phyloP scores from a whole-genome alignment of 108 stramenopile genomes.

The Skeletonema grethae region DNA sequence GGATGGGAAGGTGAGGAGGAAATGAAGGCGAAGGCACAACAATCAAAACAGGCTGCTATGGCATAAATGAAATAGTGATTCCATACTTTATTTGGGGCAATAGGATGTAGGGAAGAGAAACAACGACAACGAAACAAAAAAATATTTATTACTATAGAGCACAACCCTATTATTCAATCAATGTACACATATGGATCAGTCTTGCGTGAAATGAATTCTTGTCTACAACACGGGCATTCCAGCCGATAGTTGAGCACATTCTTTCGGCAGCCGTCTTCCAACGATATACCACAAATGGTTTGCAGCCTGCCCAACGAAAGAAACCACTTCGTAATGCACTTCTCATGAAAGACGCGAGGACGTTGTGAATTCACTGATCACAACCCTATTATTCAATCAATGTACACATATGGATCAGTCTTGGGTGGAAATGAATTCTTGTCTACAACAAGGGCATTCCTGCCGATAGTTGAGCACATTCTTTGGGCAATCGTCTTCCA shows the following conservation, averaged over 20 bases:
- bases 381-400: too few relatives aligned
- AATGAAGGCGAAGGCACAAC: slow-evolving; percentile 55
- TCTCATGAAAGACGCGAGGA: background rate
- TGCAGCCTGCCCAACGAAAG: background rate
- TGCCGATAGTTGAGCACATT: background rate
- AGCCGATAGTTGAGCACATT: background rate
- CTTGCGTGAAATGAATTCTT: background rate
- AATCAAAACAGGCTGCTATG: slow-evolving; percentile 4
- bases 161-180: background rate
- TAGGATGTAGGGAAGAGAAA: background rate
- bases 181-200: too few relatives aligned
- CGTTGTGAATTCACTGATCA: background rate
- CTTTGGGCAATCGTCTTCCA: background rate
- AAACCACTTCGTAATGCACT: background rate
- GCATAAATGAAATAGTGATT: background rate
- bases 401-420: background rate
- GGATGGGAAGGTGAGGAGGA: slow-evolving; percentile 90
- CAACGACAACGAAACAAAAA: background rate
- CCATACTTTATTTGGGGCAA: background rate
- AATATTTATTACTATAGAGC: background rate
- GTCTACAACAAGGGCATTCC: slow-evolving; percentile 2
- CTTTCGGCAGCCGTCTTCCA: background rate
- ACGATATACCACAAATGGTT: background rate
- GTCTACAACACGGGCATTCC: slow-evolving; percentile 1
- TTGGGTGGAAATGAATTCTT: background rate